Conservation (phyloP, 768 basidiomycete genomes). For the Termitomyces sp. region DNA sequence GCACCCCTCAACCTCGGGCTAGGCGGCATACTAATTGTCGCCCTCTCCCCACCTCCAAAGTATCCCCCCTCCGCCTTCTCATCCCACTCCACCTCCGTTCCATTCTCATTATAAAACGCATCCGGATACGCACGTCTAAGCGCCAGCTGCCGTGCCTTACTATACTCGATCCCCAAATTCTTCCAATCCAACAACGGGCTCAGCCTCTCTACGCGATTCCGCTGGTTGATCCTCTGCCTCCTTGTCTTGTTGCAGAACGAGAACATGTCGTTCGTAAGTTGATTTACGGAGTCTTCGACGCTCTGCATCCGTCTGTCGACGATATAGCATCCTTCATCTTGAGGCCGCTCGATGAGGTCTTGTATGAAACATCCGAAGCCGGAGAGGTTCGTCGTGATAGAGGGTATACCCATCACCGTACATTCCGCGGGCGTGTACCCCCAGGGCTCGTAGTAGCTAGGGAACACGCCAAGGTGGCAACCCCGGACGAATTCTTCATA, state of each 20-base stretch:
- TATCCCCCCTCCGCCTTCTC: constrained; percentile 25
- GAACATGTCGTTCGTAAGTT: constrained; percentile 74
- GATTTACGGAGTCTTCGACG: constrained; percentile 87
- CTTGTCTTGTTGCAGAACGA: constrained; percentile 76
- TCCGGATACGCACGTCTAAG: constrained; percentile 94
- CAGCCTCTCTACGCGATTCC: constrained; percentile 94
- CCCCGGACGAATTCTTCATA: constrained; percentile 99
- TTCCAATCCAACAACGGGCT: constrained; percentile 97
- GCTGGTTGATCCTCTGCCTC: constrained; percentile 97
- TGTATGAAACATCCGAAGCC: constrained; percentile 99
- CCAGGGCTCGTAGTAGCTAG: constrained; percentile 96
- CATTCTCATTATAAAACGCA: constrained; percentile 59
- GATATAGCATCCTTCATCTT: constrained; percentile 96
- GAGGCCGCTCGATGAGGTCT: constrained; percentile 90
- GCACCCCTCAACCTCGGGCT: constrained; percentile 82
- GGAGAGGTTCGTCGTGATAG: constrained; percentile 94
- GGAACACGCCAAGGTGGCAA: constrained; percentile 98
- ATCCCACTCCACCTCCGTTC: constrained; percentile 34
- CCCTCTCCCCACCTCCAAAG: constrained; percentile 51
- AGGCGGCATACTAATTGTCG: constrained; percentile 76
- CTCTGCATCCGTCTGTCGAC: constrained; percentile 88
- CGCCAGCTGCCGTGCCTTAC: constrained; percentile 89
- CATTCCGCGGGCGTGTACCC: constrained; percentile 98
- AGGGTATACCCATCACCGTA: constrained; percentile 99
- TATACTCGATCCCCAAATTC: constrained; percentile 94